Conservation (phyloP, 768 basidiomycete species). For the Kwoniella pini region DNA sequence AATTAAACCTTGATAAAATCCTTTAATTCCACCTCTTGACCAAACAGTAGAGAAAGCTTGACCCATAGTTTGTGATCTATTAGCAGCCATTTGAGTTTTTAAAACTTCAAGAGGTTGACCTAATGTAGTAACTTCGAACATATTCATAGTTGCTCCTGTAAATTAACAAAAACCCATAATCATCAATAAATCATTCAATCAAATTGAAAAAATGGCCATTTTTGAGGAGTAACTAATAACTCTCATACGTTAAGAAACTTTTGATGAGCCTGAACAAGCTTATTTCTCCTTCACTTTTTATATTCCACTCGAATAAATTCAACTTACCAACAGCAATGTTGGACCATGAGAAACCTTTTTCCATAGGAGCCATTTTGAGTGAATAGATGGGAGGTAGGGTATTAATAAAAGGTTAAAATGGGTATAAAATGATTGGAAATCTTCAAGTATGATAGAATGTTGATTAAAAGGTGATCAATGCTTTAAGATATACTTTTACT, state of each 20-base stretch:
- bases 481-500: neutral
- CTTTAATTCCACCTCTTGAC: slow-evolving; percentile 82
- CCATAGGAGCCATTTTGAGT: slow-evolving; percentile 61
- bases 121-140: slow-evolving; percentile 88
- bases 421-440: neutral
- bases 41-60: slow-evolving; percentile 83
- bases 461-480: neutral
- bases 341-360: slow-evolving; percentile 56
- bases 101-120: slow-evolving; percentile 97
- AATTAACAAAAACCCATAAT: neutral
- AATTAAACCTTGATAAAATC: slow-evolving; percentile 97
- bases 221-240: too few species aligned
- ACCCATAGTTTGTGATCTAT: slow-evolving; percentile 85
- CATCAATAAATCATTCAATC: too few species aligned
- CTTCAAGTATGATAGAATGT: neutral
- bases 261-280: too few species aligned
- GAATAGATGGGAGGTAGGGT: neutral
- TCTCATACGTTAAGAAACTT: too few species aligned
- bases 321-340: slow-evolving; percentile 56
- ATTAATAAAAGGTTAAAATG: neutral
- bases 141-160: slow-evolving; percentile 94
- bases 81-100: slow-evolving; percentile 99
- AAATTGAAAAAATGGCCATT: too few species aligned
- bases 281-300: too few species aligned
- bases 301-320: too few species aligned